phyloP scores from a whole-genome alignment of 1,284 basidiomycete genomes.

The Stereum hirsutum region DNA sequence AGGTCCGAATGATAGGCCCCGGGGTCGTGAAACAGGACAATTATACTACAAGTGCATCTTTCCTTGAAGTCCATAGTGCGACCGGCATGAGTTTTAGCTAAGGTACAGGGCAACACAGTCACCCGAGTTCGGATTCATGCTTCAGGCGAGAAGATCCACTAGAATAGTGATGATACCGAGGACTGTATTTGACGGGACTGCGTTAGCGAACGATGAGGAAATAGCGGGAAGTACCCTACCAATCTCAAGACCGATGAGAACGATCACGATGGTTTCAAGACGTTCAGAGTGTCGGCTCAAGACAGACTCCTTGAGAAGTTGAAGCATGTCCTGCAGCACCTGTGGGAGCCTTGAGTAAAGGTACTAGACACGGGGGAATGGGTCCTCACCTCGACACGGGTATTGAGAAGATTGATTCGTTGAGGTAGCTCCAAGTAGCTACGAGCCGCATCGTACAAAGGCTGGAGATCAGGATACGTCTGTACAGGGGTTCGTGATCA shows the following conservation, averaged over 20 bases:
- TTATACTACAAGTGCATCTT: too few species aligned
- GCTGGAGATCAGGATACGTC: slow-evolving; percentile 91
- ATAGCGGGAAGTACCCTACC: slow-evolving; percentile 30
- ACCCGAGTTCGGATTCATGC: too few species aligned
- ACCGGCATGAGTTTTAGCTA: too few species aligned
- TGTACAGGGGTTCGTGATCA: slow-evolving; percentile 18
- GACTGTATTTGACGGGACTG: slow-evolving; percentile 25
- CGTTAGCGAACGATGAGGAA: slow-evolving; percentile 5
- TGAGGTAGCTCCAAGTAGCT: slow-evolving; percentile 94
- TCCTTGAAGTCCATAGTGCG: too few species aligned
- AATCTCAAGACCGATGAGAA: slow-evolving; percentile 85
- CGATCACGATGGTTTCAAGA: slow-evolving; percentile 93
- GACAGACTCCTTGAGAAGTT: slow-evolving; percentile 91
- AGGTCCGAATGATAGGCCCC: too few species aligned
- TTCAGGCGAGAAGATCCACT: slow-evolving; percentile 50
- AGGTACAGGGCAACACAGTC: too few species aligned
- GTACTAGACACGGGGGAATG: slow-evolving; percentile 2
- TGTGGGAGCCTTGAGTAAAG: slow-evolving; percentile 18
- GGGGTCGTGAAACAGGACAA: too few species aligned
- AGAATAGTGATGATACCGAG: slow-evolving; percentile 68
- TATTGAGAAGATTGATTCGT: slow-evolving; percentile 88
- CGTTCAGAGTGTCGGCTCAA: slow-evolving; percentile 88
- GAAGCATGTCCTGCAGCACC: slow-evolving; percentile 96
- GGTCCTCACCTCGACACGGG: slow-evolving; percentile 73
- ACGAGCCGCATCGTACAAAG: slow-evolving; percentile 87